Conservation (phyloP, 2,329 filamentous ascomycete species). For the Cytospora leucostoma region DNA sequence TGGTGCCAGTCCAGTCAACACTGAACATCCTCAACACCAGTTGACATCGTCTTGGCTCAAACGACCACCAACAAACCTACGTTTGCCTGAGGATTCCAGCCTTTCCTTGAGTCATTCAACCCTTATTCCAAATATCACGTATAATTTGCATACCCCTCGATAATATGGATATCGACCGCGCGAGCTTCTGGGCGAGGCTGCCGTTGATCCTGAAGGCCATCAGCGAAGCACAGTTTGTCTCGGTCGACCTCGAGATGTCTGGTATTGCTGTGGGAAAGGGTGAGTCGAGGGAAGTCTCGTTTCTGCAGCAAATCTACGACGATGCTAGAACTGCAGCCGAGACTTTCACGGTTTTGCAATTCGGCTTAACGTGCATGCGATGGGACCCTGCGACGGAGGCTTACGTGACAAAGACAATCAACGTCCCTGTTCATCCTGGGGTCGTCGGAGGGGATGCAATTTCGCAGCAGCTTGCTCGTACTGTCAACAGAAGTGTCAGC, state of each 20-base stretch:
- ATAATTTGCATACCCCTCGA: neutral
- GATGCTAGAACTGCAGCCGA: slow-evolving; percentile 35
- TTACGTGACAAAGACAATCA: slow-evolving; percentile 36
- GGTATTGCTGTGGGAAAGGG: slow-evolving; percentile 33
- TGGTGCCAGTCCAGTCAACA: neutral
- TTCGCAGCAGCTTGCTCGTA: slow-evolving; percentile 28
- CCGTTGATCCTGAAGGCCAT: slow-evolving; percentile 36
- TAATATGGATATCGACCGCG: slow-evolving; percentile 34
- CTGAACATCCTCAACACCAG: no score
- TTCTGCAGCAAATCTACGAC: slow-evolving; percentile 34
- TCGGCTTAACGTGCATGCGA: slow-evolving; percentile 40
- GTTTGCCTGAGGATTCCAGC: neutral
- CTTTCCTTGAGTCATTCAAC: neutral
- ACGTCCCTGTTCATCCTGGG: slow-evolving; percentile 37
- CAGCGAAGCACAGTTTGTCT: slow-evolving; percentile 35
- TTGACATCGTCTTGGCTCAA: neutral
- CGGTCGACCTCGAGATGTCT: slow-evolving; percentile 44
- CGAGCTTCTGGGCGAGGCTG: slow-evolving; percentile 36
- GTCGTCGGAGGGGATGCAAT: slow-evolving; percentile 27
- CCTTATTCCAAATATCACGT: neutral
- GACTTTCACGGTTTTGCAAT: slow-evolving; percentile 38
- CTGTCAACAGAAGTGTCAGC: slow-evolving; percentile 34
- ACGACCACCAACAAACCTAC: neutral
- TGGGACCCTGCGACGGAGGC: slow-evolving; percentile 26
- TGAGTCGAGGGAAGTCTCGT: neutral